Evolutionary conservation across 225 moss, liverwort and hornwort species (phyloP).

Genomic region (Marchantia paleacea): DNA sequence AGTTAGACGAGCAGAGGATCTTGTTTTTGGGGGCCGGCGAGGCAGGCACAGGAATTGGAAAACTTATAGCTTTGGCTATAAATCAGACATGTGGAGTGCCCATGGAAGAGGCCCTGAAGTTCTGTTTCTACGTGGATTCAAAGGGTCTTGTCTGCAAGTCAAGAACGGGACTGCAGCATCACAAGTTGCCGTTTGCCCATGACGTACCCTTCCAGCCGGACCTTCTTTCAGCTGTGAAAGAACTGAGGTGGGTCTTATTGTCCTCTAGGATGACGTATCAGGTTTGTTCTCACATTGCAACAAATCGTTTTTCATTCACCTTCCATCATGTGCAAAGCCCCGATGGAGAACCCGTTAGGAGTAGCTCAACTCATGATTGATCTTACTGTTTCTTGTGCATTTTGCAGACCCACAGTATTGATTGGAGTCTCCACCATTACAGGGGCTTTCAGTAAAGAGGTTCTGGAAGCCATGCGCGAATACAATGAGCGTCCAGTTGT

Average conservation of each 20-base stretch:
- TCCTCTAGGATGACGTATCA: background rate
- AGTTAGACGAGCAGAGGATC: constrained; percentile 69
- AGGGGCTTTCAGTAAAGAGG: constrained; percentile 80
- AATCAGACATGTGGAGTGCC: constrained; percentile 24
- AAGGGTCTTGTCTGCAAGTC: constrained; percentile 54
- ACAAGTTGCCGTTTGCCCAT: constrained; percentile 42
- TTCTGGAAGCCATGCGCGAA: constrained; percentile 61
- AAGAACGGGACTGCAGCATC: constrained; percentile 35
- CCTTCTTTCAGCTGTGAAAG: constrained; percentile 38
- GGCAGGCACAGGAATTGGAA: constrained; percentile 59
- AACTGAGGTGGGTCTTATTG: constrained; percentile 22
- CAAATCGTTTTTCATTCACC: background rate
- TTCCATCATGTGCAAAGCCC: background rate
- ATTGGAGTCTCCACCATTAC: constrained; percentile 76
- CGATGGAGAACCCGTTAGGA: no score
- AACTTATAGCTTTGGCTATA: constrained; percentile 46
- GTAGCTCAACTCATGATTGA: background rate
- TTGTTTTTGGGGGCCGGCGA: constrained; percentile 90
- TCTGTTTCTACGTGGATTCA: constrained; percentile 41
- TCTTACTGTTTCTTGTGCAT: background rate
- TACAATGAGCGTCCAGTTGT: constrained; percentile 52
- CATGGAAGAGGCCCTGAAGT: constrained; percentile 35
- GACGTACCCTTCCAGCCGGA: constrained; percentile 41
- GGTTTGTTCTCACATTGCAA: background rate
- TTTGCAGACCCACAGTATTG: constrained; percentile 58